A percentile compares a stretch with the other conserved stretches of the same genome.
These are phyloP conservation scores for Acer negundo DNA, from an alignment of 345 rosid genomes.

Conservation along the genomic window DNA sequence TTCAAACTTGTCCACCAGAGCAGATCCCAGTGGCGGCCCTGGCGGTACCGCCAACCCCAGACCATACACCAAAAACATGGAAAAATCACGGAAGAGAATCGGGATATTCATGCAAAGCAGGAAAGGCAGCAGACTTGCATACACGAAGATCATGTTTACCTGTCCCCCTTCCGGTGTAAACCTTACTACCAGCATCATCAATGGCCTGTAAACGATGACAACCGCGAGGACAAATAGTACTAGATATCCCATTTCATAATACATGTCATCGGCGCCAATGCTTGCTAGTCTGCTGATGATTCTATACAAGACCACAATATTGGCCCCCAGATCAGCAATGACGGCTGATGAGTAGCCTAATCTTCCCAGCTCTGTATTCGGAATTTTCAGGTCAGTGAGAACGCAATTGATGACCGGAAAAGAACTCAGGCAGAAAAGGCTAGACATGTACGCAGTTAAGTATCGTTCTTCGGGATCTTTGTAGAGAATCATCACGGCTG, in stretches of 20 bases:
- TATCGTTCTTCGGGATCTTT: not conserved
- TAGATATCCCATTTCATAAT: too few species aligned
- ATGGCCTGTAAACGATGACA: not conserved
- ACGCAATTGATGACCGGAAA: constrained; percentile 26
- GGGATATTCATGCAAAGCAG: not conserved
- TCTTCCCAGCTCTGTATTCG: constrained; percentile 32
- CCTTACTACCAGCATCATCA: not conserved
- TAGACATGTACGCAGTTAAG: not conserved
- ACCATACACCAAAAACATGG: constrained; percentile 12
- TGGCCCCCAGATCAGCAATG: constrained; percentile 2
- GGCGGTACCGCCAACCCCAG: constrained; percentile 24
- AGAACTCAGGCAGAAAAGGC: constrained; percentile 1
- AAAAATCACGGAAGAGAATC: not conserved
- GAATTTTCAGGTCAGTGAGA: constrained; percentile 20
- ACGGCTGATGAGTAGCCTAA: constrained; percentile 20
- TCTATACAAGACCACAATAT: not conserved
- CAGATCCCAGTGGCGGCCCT: constrained; percentile 34
- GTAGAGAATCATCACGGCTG: not conserved
- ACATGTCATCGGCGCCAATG: not conserved
- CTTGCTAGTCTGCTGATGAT: not conserved
- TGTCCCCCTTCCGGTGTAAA: not conserved
- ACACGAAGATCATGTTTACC: not conserved
- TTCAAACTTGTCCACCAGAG: constrained; percentile 29
- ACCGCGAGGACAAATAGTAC: not conserved
- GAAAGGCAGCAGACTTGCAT: not conserved